phyloP scores from a whole-genome alignment of 83 land plant species.

The Picea abies region DNA sequence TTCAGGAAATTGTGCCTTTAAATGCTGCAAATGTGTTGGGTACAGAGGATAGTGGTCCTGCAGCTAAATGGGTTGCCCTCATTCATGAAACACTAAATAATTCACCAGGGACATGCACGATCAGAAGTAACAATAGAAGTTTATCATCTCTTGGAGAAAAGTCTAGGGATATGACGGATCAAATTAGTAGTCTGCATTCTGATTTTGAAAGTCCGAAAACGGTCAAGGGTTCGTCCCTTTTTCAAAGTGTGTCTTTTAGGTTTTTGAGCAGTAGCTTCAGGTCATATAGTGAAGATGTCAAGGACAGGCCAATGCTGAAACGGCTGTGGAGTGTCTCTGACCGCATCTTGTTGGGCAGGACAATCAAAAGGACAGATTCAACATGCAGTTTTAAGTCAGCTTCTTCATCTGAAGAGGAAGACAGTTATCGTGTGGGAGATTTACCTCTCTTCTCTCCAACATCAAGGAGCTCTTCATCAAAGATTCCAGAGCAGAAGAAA shows the following conservation, averaged over 20 bases:
- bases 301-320: conserved; percentile 14
- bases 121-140: not conserved
- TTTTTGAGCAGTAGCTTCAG: conserved; percentile 18
- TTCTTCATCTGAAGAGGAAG: conserved; percentile 28
- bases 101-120: not conserved
- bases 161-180: conserved; percentile 15
- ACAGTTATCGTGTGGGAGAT: not conserved
- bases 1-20: conserved; percentile 70
- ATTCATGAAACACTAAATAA: conserved; percentile 44
- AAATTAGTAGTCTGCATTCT: conserved; percentile 13
- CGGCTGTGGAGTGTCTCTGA: conserved; percentile 24
- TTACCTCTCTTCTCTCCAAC: conserved; percentile 23
- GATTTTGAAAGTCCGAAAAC: conserved; percentile 18
- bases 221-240: conserved; percentile 22
- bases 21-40: conserved; percentile 65
- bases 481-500: conserved; percentile 9
- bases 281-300: conserved; percentile 5
- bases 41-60: conserved; percentile 42
- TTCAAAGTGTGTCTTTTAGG: conserved; percentile 22
- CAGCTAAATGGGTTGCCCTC: conserved; percentile 48
- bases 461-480: not conserved
- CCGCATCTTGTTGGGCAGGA: conserved; percentile 11
- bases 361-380: conserved; percentile 17
- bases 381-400: conserved; percentile 13
- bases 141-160: conserved; percentile 13